Evolutionary conservation across 768 basidiomycete species (phyloP).

Genomic region (Udeniomyces megalosporus): DNA sequence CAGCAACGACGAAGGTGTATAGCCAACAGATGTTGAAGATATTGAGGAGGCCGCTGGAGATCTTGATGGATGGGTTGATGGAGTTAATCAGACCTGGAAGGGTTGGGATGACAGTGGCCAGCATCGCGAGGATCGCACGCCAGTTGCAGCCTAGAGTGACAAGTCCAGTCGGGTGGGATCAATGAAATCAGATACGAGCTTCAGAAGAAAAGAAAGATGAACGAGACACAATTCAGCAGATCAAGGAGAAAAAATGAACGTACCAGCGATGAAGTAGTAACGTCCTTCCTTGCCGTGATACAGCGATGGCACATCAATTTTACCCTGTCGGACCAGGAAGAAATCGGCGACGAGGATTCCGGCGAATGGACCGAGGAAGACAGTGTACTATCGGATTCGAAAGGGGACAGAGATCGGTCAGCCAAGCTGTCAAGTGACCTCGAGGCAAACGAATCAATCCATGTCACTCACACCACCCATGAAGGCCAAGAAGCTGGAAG

Average conservation of each 20-base stretch:
- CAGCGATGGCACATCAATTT: slow-evolving; percentile 68
- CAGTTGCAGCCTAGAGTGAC: slow-evolving; percentile 75
- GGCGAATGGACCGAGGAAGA: slow-evolving; percentile 72
- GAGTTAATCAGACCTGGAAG: slow-evolving; percentile 62
- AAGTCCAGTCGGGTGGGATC: no score
- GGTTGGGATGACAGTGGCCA: slow-evolving; percentile 29
- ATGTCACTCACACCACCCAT: no score
- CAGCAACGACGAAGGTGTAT: slow-evolving; percentile 24
- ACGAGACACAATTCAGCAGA: no score
- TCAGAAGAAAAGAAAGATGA: no score
- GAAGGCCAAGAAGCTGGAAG: slow-evolving; percentile 48
- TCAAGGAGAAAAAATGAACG: no score
- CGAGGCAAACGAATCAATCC: no score
- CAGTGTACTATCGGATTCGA: no score
- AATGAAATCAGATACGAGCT: no score
- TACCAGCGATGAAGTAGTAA: slow-evolving; percentile 48
- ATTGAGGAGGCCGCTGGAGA: slow-evolving; percentile 39
- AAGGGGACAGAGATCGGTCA: no score
- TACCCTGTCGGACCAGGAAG: slow-evolving; percentile 39
- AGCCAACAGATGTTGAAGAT: slow-evolving; percentile 62
- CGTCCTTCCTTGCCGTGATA: slow-evolving; percentile 55
- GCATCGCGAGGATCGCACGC: slow-evolving; percentile 53
- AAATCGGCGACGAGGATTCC: slow-evolving; percentile 49
- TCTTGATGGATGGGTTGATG: slow-evolving; percentile 48
- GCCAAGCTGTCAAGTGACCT: no score